Evolutionary conservation across 768 basidiomycete genomes (phyloP), one percentile per base, ranked within the genome.

Genomic region (Naganishia kalamii): DNA sequence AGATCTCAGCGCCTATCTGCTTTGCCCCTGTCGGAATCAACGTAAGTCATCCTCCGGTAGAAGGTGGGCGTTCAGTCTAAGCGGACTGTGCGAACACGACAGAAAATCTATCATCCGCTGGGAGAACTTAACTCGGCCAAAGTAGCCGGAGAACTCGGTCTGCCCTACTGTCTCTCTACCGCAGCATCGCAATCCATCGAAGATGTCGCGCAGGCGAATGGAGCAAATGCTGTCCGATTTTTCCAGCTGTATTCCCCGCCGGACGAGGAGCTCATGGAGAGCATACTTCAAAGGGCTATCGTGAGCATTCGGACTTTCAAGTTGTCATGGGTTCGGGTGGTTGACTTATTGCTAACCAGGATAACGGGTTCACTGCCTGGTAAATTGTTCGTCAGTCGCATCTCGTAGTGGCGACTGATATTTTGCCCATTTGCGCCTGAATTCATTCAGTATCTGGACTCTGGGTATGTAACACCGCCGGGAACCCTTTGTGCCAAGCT

Each of bases 101-200:
- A 59, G 57, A 86, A 84, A 8, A 85, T 88, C 65, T 82, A 89
- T 68, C 83, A 86, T 67, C 77, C 82, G 4, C 87, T 87, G 47
- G 90, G 82, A 0, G 91, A 92, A 71, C 76, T 88, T 25, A 88
- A 85, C 1, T 80, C 84, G 4, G 87, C 89, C 0, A 81, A 82
- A 0, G 88, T 88, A 0, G 88, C 85, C 0, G 80, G 77, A 8
- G 84, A 81, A 15, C 79, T 88, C 4, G 83, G 83, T 0, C 78
- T 92, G 4, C 86, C 88, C 0, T 86, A 83, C 71, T 85, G 87
- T 68, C 82, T 92, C 77, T 89, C 88, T 70, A 87, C 88, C 0
- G 88, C 89, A 3, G 82, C 87, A 1, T 80, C 83, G 30, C 84
- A 87, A 27, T 83, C 85, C 11, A 87, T 92, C 65, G 89, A 91